Base-by-base conservation (phyloP, 2,329 filamentous ascomycete species). In the Fonsecaea nubica region DNA sequence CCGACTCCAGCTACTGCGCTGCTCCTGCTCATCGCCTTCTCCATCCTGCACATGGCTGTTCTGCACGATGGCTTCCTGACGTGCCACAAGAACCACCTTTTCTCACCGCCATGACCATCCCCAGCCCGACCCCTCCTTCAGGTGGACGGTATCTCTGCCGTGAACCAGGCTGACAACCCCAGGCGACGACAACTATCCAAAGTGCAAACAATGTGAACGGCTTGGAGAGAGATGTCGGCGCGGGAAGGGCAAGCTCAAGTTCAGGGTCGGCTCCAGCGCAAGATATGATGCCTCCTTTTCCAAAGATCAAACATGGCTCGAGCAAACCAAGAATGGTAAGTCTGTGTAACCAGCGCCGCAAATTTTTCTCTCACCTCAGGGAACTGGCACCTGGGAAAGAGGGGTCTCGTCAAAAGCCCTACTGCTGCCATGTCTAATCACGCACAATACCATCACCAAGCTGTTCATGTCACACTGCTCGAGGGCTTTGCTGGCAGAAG, bases 261-360 rank as follows among this genome's bases (percentile, higher is more conserved):
- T 72, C 54, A 68, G 70, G 21, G 64, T 69, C 40, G 71, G 71
- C n/a, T 73, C 71, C 52, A 72, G 67, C 57, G 69, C 70, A 15
- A 69, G 68, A 61, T 73, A 72, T 50, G 71, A 73, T 59, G 69
- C 66, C 42, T 68, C 59, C 38, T 73, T 73, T 58, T 55, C 70
- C 55, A 72, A 71, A 62, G 65, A 72, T 61, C 71, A 73, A 60
- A 63, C 69, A 63, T 73, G 71, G 71, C 60, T 73, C 42, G 67
- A 69, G 58, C 71, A 71, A 48, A 71, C 69, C 60, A 72, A 69
- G 54, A 71, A 72, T 64, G 70, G 71, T 73, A 71, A 68, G 71
- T 69, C 40, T 58, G 66, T 70, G 66, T 61, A 61, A 70, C 68
- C 63, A 30, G 35, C 40, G 45, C 33, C 38, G 33, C 55, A 57